These are phyloP conservation scores for Tuber brumale DNA, from an alignment of 495 filamentous ascomycete genomes.

Conservation along the genomic window DNA sequence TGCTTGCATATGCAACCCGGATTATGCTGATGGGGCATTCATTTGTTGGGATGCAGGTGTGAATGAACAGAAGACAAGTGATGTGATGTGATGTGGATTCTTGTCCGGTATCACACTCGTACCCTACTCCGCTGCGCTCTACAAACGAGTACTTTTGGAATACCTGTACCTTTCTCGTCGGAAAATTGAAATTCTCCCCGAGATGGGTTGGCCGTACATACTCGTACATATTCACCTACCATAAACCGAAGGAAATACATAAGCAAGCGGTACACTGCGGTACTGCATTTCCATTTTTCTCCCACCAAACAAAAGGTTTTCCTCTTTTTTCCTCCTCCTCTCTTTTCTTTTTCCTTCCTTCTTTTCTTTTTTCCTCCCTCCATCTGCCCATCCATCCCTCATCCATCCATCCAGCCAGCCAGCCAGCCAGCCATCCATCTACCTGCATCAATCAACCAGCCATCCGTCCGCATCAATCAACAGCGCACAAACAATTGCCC, in stretches of 20 bases:
- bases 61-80: neutral
- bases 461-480: neutral
- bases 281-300: neutral
- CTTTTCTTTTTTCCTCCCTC: neutral
- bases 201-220: neutral
- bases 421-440: neutral
- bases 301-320: neutral
- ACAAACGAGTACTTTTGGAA: neutral
- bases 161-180: neutral
- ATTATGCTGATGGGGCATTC: neutral
- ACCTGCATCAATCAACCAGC: constrained; percentile 3
- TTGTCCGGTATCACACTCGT: neutral
- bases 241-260: neutral
- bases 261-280: neutral
- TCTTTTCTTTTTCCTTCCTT: neutral
- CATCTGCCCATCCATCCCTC: neutral
- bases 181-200: neutral
- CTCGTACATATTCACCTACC: neutral
- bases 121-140: neutral
- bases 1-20: neutral
- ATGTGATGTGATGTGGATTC: neutral
- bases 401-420: neutral
- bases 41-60: neutral
- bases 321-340: neutral
- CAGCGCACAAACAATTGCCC: neutral